Evolutionary conservation across 2,329 filamentous ascomycete species (phyloP), one percentile per base, ranked within the genome.

Genomic region (Chalaropsis thielavioides): DNA sequence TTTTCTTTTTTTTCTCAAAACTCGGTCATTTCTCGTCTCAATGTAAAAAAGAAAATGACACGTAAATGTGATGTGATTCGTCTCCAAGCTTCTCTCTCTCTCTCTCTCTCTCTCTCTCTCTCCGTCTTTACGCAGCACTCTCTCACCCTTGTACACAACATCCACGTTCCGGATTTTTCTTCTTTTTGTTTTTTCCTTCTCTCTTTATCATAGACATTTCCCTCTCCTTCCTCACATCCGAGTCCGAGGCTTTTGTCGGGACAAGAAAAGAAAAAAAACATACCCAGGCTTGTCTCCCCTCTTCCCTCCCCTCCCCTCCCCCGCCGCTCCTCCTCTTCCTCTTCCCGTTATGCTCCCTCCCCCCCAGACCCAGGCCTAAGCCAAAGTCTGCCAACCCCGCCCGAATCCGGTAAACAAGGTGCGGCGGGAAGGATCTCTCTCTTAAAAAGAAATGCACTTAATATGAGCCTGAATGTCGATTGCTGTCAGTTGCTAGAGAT

Each of bases 401-500:
- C 31, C 54, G 15, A 58, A 58, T 58, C 54, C 54, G 54, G 27
- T 15, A 58, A 58, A 38, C 27, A 61, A 61, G 58, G 10, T 43
- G 38, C 58, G 38, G 31, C 58, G 58, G 58, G 58, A 61, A 61
- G 58, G 58, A 61, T 61, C 58, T 43, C 56, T 54, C 17, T 54
- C 24, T 46, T 24, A 24, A 51, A 27, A 51, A 6, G 27, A 19
- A 19, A 51, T 6, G 6, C 31, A 38, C 15, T 19, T n/a, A 46
- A 46, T n/a, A 8, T 46, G 15, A 19, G 43, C 15, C 43, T 46
- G 43, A 17, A 5, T 8, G 43, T 19, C 31, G 54, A 58, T 35
- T 58, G 54, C 31, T 58, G 54, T 58, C 27, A 38, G 27, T 58
- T 58, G 22, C 17, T 27, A 17, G 54, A n/a, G n/a, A 17, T 27